These are phyloP conservation scores for Tarenaya hassleriana DNA, from an alignment of 345 rosid species.

Conservation along the genomic window DNA sequence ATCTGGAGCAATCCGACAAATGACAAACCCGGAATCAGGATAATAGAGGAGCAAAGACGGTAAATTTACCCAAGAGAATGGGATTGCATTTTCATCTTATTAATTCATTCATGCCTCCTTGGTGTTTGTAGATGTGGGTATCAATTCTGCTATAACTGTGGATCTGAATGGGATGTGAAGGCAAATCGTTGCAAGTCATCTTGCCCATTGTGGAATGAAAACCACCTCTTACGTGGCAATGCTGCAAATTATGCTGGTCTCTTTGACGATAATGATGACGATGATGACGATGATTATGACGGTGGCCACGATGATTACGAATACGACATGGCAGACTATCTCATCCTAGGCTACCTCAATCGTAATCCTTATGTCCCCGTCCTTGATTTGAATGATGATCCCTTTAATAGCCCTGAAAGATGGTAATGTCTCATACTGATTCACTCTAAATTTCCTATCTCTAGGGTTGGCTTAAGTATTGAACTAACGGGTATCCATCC, in stretches of 20 bases:
- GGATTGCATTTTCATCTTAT: not conserved
- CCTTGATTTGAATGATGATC: too few relatives aligned
- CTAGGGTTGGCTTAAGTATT: too few relatives aligned
- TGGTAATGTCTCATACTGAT: constrained; percentile 20
- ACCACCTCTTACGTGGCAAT: constrained; percentile 16
- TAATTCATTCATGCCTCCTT: not conserved
- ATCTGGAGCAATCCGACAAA: not conserved
- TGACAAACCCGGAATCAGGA: not conserved
- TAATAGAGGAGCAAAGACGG: too few relatives aligned
- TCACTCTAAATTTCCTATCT: constrained; percentile 8
- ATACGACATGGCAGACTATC: too few relatives aligned
- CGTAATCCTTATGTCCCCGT: not conserved
- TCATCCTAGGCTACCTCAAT: too few relatives aligned
- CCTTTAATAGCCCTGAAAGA: constrained; percentile 26
- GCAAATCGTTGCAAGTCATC: constrained; percentile 24
- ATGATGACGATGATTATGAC: constrained; percentile 9
- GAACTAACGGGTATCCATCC: too few relatives aligned
- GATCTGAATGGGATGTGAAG: constrained; percentile 38
- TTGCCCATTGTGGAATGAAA: constrained; percentile 43
- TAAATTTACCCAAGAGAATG: too few relatives aligned
- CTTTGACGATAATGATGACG: constrained; percentile 14
- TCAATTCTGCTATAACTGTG: constrained; percentile 56
- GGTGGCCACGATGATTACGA: not conserved
- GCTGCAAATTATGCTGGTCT: constrained; percentile 4
- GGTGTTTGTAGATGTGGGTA: constrained; percentile 38